Evolutionary conservation across 768 basidiomycete genomes (phyloP).

Genomic region (Crucibulum laeve): DNA sequence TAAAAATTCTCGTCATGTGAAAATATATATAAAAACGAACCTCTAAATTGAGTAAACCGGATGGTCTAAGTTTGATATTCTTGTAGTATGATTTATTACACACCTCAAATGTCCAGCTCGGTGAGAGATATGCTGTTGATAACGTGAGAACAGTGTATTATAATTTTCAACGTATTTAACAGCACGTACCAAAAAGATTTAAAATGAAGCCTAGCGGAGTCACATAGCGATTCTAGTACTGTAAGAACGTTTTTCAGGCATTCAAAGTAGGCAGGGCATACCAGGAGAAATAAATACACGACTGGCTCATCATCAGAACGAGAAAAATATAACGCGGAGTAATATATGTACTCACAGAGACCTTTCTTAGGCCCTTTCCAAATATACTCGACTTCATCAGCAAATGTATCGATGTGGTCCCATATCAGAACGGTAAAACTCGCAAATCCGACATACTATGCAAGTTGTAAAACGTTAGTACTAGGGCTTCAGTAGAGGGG

Average conservation of each 20-base stretch:
- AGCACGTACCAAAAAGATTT: conserved; percentile 29
- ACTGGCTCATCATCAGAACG: conserved; percentile 12
- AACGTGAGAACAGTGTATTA: neutral
- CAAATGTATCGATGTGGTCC: conserved; percentile 39
- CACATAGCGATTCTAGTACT: conserved; percentile 46
- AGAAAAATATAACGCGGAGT: neutral
- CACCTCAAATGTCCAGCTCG: conserved; percentile 23
- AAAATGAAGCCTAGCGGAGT: conserved; percentile 48
- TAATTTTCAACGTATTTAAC: neutral
- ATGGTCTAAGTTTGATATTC: too few relatives aligned
- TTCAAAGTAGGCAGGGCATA: conserved; percentile 6
- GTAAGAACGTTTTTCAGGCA: neutral
- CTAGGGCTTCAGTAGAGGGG: neutral
- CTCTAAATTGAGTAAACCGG: too few relatives aligned
- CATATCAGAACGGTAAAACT: conserved; percentile 38
- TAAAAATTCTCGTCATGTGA: neutral
- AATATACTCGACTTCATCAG: conserved; percentile 34
- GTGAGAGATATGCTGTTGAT: conserved; percentile 23
- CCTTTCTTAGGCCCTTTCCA: conserved; percentile 37
- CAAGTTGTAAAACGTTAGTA: neutral
- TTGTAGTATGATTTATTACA: neutral
- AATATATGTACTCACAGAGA: conserved; percentile 20
- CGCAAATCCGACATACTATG: conserved; percentile 35
- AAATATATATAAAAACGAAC: neutral
- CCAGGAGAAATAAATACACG: conserved; percentile 24